Base-by-base conservation (phyloP, 2,329 filamentous ascomycete genomes). In the Xylaria polymorpha region DNA sequence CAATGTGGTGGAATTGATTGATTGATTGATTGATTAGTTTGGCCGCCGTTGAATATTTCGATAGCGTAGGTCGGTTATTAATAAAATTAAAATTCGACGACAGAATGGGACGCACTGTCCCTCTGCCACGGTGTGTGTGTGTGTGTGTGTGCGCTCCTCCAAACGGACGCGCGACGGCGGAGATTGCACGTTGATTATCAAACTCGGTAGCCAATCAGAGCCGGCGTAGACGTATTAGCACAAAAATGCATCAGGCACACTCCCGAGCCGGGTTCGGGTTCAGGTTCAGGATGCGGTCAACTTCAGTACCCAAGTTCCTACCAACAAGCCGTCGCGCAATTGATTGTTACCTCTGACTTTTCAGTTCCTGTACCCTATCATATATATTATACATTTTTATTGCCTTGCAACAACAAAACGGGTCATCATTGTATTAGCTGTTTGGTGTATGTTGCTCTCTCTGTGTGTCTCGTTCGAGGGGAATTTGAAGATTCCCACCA, bases 171-270 rank as follows among this genome's bases (percentile, higher is more conserved):
- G 68, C 68, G 68, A 70, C 61, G 35, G 65, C 35, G 57, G 61
- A 62, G 63, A 62, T 61, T 62, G n/a, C 32, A 22, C 53, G 10
- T 29, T 22, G 20, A 12, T 29, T 6, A 32, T 39, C 29, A 25
- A 46, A 35, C n/a, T 66, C 15, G 57, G 55, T 65, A 65, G 12
- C 68, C 68, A 70, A 70, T 68, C 58, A 64, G 55, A 57, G 22
- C 22, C 14, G 20, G 8, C 12, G 44, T 25, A 9, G 37, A 20
- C 4, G 20, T 62, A 7, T 15, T 41, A 32, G 53, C 65, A 46
- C 39, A 3, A 50, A 57, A 25, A 41, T 53, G 20, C 48, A 35
- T 15, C 37, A 35, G 35, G 35, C 35, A 37, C 35, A 9, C 25
- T 29, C 25, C 25, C 25, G 25, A 29, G 25, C 4, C 25, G 25